Percentiles rank a stretch among this genome's conserved stretches.
phyloP scores from a whole-genome alignment of 192 early-diverging fungal genomes.

The Allomyces macrogynus region DNA sequence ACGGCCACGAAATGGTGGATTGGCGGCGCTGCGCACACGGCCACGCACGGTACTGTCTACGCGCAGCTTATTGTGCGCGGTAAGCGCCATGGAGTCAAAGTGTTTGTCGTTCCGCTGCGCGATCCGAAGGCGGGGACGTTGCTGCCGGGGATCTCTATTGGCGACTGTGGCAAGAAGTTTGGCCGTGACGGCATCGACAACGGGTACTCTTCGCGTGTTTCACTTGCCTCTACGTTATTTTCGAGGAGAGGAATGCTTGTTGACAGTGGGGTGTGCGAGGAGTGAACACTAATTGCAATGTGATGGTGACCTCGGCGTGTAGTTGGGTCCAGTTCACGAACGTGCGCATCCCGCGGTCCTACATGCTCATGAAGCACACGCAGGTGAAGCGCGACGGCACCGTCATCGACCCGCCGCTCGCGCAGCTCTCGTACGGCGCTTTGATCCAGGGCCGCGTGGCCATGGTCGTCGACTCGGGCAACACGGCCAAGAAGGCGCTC shows the following conservation, averaged over 20 bases:
- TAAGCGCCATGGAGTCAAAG: conserved; percentile 64
- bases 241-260: too few relatives aligned
- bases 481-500: conserved; percentile 71
- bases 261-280: too few relatives aligned
- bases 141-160: conserved; percentile 71
- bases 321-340: conserved; percentile 75
- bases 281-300: too few relatives aligned
- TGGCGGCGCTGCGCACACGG: conserved; percentile 80
- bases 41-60: conserved; percentile 60
- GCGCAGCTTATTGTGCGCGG: conserved; percentile 66
- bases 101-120: conserved; percentile 72
- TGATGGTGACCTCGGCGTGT: too few relatives aligned
- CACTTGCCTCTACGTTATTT: too few relatives aligned
- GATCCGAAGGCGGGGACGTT: conserved; percentile 55
- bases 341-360: conserved; percentile 67
- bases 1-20: conserved; percentile 94
- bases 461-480: conserved; percentile 68
- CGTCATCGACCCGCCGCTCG: conserved; percentile 58
- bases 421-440: conserved; percentile 72
- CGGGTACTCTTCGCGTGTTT: conserved; percentile 7
- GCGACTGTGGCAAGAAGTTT: conserved; percentile 88
- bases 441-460: conserved; percentile 64
- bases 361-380: conserved; percentile 88
- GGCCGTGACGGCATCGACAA: conserved; percentile 79
- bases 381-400: conserved; percentile 60